Evolutionary conservation across 257 asterid genomes (phyloP), one percentile per base, ranked within the genome.

Genomic region (Haberlea rhodopensis): DNA sequence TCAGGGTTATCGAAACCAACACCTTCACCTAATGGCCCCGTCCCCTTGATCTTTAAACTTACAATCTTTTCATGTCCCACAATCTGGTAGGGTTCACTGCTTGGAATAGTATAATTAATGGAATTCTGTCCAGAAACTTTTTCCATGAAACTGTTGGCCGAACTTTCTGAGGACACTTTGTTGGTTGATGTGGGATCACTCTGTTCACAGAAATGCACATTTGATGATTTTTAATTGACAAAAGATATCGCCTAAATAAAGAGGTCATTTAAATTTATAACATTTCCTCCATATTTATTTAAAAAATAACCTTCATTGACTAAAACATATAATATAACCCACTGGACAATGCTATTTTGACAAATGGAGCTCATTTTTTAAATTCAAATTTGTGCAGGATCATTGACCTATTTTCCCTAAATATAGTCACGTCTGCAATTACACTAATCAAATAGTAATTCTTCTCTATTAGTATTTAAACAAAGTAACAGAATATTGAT

Each of bases 151-250:
- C 68, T 79, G 51, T 79, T 76, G 67, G 63, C 70, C 10, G 81
- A 71, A 75, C 75, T 69, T 62, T 77, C 81, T 58, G 75, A 67
- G 58, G 74, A 71, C 55, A 75, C 63, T 76, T 66, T 76, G 67
- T 40, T 70, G 66, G 73, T 76, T 57, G 81, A 62, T 26, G 57
- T 58, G 62, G 77, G 68, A 68, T 73, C 73, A 67, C 71, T 79
- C 97, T 87, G 87, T 75, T 73, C 67, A 64, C 71, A 72, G 56
- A 53, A 75, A 61, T 26, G 23, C 57, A 58, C 18, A 45, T 56
- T n/a, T 27, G 71, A 56, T 69, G 63, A 21, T 8, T 57, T 37
- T 5, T 3, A 40, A 43, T 15, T 19, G 15, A 43, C 49, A 43
- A 43, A 43, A 43, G 49, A n/a, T n/a, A n/a, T n/a, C n/a, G n/a